Evolutionary conservation across 495 filamentous ascomycete species (phyloP).

Genomic region (Oleoguttula mirabilis): DNA sequence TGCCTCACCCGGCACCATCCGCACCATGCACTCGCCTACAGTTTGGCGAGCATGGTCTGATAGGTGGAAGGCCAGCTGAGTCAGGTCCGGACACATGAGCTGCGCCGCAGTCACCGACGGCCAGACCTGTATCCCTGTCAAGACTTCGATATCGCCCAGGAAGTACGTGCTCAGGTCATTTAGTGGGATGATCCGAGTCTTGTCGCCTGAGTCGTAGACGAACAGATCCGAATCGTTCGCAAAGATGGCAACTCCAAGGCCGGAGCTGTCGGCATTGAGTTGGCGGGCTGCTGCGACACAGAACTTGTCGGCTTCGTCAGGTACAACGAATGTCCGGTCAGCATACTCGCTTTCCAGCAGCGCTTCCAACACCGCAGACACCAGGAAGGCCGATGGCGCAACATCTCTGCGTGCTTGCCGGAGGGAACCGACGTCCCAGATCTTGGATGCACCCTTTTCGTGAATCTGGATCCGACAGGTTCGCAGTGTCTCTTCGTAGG

Average conservation of each 20-base stretch:
- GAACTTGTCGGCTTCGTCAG: slow-evolving; percentile 14
- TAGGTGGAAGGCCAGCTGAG: slow-evolving; percentile 3
- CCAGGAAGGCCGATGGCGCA: slow-evolving; percentile 12
- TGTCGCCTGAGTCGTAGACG: slow-evolving; percentile 1
- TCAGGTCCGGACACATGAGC: background rate
- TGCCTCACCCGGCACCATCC: background rate
- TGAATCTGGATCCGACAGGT: background rate
- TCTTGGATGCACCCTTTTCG: background rate
- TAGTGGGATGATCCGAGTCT: slow-evolving; percentile 3
- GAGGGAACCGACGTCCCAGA: background rate
- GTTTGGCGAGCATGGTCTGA: too few species aligned
- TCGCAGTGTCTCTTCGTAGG: background rate
- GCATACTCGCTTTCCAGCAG: slow-evolving; percentile 9
- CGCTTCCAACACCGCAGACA: slow-evolving; percentile 13
- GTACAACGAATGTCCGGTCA: slow-evolving; percentile 1
- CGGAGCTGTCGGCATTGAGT: background rate
- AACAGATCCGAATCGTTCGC: slow-evolving; percentile 17
- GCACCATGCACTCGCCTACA: background rate
- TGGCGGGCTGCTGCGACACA: slow-evolving; percentile 12
- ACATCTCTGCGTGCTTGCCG: background rate
- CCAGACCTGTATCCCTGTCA: background rate
- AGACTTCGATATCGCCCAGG: background rate
- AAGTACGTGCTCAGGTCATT: slow-evolving; percentile 1
- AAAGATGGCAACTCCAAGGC: slow-evolving; percentile 1
- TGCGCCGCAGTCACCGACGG: slow-evolving; percentile 1